Conservation (phyloP, 164 flowering plant species). For the Berberis vulgaris region DNA sequence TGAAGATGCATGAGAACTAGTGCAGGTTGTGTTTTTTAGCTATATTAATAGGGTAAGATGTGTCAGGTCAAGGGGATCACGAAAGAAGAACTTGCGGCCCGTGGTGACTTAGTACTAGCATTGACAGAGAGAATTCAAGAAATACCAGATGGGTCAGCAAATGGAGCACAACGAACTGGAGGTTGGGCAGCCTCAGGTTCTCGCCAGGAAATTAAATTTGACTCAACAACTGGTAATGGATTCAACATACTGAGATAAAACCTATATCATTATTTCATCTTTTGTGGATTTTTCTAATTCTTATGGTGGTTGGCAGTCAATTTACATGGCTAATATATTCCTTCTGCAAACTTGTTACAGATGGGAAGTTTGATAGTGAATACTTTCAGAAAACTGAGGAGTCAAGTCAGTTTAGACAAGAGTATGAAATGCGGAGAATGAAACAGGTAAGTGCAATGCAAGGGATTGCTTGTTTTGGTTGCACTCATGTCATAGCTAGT, state of each 20-base stretch:
- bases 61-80: slow-evolving; percentile 81
- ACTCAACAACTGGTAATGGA: slow-evolving; percentile 47
- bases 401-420: slow-evolving; percentile 72
- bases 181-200: slow-evolving; percentile 67
- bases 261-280: not conserved
- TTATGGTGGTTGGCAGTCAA: not conserved
- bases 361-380: slow-evolving; percentile 63
- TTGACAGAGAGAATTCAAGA: slow-evolving; percentile 77
- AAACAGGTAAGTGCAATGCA: slow-evolving; percentile 46
- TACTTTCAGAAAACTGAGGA: slow-evolving; percentile 67
- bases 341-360: slow-evolving; percentile 20
- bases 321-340: too few relatives aligned
- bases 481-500: not conserved
- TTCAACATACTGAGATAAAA: not conserved
- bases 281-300: not conserved
- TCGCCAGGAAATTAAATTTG: slow-evolving; percentile 65
- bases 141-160: slow-evolving; percentile 76
- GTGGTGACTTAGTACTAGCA: slow-evolving; percentile 74
- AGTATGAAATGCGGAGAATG: slow-evolving; percentile 86
- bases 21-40: too few relatives aligned
- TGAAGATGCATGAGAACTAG: too few relatives aligned
- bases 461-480: not conserved
- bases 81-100: slow-evolving; percentile 62
- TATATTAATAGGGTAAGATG: not conserved
- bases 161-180: slow-evolving; percentile 48